Evolutionary conservation across 352 stramenopile genomes (phyloP).

Genomic region (Phytophthora foliorum): DNA sequence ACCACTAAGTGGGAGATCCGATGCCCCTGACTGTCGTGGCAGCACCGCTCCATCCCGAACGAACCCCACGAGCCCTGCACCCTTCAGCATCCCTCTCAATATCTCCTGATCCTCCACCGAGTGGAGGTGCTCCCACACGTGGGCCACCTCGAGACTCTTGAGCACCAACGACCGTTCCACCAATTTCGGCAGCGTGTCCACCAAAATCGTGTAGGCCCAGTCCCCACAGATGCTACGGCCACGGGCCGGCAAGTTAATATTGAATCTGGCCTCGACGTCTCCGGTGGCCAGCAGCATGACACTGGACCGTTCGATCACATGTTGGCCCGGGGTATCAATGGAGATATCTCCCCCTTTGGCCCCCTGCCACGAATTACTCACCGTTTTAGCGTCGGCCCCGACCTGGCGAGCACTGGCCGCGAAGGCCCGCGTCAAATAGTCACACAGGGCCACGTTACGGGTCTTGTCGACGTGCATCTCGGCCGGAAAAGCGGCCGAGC

Average conservation of each 20-base stretch:
- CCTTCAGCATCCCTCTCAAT: slow-evolving; percentile 87
- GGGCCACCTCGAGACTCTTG: slow-evolving; percentile 65
- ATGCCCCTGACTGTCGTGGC: slow-evolving; percentile 82
- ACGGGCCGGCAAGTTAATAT: slow-evolving; percentile 95
- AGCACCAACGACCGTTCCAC: slow-evolving; percentile 86
- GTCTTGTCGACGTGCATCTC: slow-evolving; percentile 83
- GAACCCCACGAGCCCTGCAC: slow-evolving; percentile 91
- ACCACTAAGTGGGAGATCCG: slow-evolving; percentile 56
- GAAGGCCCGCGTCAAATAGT: slow-evolving; percentile 93
- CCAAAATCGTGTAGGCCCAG: slow-evolving; percentile 94
- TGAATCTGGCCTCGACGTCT: slow-evolving; percentile 94
- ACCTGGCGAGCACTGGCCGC: slow-evolving; percentile 58
- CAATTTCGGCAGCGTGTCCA: slow-evolving; percentile 89
- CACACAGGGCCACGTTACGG: slow-evolving; percentile 87
- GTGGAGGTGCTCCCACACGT: slow-evolving; percentile 90
- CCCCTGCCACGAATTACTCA: slow-evolving; percentile 84
- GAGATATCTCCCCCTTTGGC: slow-evolving; percentile 95
- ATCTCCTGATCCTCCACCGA: slow-evolving; percentile 95
- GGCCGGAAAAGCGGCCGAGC: slow-evolving; percentile 83
- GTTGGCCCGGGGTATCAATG: slow-evolving; percentile 93
- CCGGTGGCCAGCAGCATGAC: slow-evolving; percentile 84
- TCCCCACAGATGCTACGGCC: slow-evolving; percentile 95
- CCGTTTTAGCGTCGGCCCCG: slow-evolving; percentile 72
- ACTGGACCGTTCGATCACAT: slow-evolving; percentile 95
- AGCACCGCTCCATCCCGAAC: slow-evolving; percentile 94